These are phyloP conservation scores for Ogataea zsoltii DNA, from an alignment of 805 yeast genomes.

Conservation along the genomic window DNA sequence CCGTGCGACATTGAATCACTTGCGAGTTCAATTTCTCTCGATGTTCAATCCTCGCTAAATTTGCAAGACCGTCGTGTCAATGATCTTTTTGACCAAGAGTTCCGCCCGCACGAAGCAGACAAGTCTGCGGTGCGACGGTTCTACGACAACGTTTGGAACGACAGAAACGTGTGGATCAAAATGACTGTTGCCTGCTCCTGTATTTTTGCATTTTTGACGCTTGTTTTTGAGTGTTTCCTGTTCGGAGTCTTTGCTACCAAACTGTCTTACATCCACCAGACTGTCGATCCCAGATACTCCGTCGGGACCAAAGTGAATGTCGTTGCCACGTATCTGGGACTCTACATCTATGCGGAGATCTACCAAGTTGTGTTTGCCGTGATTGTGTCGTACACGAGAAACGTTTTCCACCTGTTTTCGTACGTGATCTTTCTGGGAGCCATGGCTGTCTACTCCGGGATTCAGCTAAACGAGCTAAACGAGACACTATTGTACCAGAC, in stretches of 20 bases:
- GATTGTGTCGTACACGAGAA: conserved; percentile 38
- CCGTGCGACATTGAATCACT: conserved; percentile 4
- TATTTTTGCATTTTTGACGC: conserved; percentile 35
- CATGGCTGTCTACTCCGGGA: conserved; percentile 46
- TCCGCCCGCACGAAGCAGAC: conserved; percentile 9
- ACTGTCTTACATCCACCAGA: conserved; percentile 12
- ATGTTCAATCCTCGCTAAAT: neutral
- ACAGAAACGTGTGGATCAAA: conserved; percentile 18
- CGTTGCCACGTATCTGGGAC: conserved; percentile 39
- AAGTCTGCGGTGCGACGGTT: conserved; percentile 5
- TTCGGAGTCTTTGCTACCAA: conserved; percentile 42
- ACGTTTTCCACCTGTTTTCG: conserved; percentile 38
- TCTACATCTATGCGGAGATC: conserved; percentile 45
- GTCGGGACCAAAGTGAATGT: conserved; percentile 14
- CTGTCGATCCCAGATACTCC: conserved; percentile 6
- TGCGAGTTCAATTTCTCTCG: neutral
- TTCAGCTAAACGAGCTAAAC: conserved; percentile 41
- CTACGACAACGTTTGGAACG: conserved; percentile 14
- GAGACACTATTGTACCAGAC: conserved; percentile 23
- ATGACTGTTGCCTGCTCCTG: conserved; percentile 35
- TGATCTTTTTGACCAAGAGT: conserved; percentile 9
- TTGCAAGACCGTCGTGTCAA: conserved; percentile 7
- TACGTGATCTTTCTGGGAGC: conserved; percentile 36
- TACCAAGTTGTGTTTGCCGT: conserved; percentile 41
- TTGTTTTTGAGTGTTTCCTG: conserved; percentile 41